phyloP scores from a whole-genome alignment of 2,329 filamentous ascomycete genomes.

The Sporothrix pallida region DNA sequence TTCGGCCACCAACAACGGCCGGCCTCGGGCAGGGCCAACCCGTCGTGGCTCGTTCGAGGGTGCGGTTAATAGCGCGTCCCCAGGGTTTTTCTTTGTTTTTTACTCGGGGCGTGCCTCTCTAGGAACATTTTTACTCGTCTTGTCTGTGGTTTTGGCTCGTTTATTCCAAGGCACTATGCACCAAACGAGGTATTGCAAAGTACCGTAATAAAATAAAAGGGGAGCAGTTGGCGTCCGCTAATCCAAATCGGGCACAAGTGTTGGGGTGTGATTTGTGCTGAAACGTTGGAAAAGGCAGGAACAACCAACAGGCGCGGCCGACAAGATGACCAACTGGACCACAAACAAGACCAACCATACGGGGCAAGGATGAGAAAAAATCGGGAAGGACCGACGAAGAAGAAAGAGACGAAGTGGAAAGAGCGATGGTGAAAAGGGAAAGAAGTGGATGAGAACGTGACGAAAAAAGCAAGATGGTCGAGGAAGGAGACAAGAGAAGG shows the following conservation, averaged over 20 bases:
- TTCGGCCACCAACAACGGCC: constrained; percentile 23
- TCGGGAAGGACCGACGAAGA: constrained; percentile 21
- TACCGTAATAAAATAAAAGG: constrained; percentile 35
- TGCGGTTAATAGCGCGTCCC: constrained; percentile 25
- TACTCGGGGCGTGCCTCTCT: not conserved
- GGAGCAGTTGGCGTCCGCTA: constrained; percentile 30
- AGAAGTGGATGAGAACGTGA: constrained; percentile 4
- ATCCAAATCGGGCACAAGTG: constrained; percentile 27
- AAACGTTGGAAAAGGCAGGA: constrained; percentile 34
- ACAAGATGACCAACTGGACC: not conserved
- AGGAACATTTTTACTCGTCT: not conserved
- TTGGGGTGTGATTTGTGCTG: constrained; percentile 34
- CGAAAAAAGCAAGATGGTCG: not conserved
- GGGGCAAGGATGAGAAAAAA: constrained; percentile 3
- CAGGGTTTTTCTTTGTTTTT: constrained; percentile 7
- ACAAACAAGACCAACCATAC: not conserved
- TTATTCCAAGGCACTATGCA: constrained; percentile 10
- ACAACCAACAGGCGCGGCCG: constrained; percentile 14
- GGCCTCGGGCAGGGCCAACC: constrained; percentile 33
- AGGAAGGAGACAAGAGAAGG: not conserved
- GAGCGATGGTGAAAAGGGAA: constrained; percentile 13
- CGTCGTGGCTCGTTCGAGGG: constrained; percentile 16
- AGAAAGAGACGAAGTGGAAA: not conserved
- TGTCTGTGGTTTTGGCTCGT: not conserved
- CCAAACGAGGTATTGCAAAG: constrained; percentile 6